Evolutionary conservation across 352 stramenopile genomes (phyloP), one percentile per base, ranked within the genome.

Genomic region (Phytophthora vignae): DNA sequence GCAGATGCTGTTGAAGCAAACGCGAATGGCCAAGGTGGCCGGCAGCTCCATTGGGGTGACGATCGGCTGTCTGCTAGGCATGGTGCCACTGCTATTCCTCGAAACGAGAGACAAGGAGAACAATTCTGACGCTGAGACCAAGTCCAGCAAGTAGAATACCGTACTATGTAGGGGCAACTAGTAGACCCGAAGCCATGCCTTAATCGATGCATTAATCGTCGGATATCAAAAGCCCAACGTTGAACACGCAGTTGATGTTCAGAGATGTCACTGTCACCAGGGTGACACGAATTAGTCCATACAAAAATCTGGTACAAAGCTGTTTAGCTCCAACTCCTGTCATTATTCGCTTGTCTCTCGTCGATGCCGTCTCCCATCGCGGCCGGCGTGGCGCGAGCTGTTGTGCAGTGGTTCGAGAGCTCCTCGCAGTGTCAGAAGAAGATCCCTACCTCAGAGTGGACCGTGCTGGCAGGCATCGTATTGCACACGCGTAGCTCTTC

Each of bases 51-150:
- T 93, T 2, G 85, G 89, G 19, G 80, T 95, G 15, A 90, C 84
- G 36, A 87, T 94, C 49, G 87, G 87, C 33, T 96, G 89, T 70
- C 55, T 96, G 12, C 58, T 96, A 15, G 87, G 87, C 40, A 94
- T 96, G 89, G 55, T 70, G 17, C 87, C 89, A 38, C 60, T 96
- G 60, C 77, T 95, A 1, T 96, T 94, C 60, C 73, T 96, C 48
- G 76, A 93, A 61, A 95, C 88, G 15, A 83, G 85, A 46, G 60
- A 58, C 7, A 77, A 80, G 48, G 36, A 60, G 14, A 40, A 60
- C 17, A 55, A 38, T 5, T 2, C 17, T 21, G 25, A 53, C 7
- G 36, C 29, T 12, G 19, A n/a, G 19, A 42, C 2, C 6, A 66
- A 12, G 6, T 4, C n/a, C 40, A 53, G 44, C 22, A 19, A 38